phyloP scores from a whole-genome alignment of 495 filamentous ascomycete genomes.

The Sphaerosporella brunnea region DNA sequence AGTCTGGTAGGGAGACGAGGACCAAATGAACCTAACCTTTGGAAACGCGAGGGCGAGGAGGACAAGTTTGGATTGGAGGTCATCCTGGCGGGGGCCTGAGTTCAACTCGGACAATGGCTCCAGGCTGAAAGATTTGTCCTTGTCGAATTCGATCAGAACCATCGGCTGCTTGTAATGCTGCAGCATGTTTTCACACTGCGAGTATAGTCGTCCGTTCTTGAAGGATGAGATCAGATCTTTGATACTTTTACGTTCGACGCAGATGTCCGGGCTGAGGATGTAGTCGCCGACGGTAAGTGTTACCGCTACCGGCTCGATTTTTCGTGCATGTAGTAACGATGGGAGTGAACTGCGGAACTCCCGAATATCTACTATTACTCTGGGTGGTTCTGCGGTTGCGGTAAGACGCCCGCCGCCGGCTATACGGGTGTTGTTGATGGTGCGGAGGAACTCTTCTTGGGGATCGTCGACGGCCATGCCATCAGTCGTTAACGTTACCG shows the following conservation, averaged over 20 bases:
- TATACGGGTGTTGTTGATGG: slow-evolving; percentile 93
- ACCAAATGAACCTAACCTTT: slow-evolving; percentile 79
- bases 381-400: slow-evolving; percentile 78
- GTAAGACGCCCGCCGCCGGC: slow-evolving; percentile 78
- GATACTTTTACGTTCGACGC: slow-evolving; percentile 85
- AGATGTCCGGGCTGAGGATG: slow-evolving; percentile 74
- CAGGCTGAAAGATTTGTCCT: slow-evolving; percentile 90
- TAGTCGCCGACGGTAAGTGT: slow-evolving; percentile 96
- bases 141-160: slow-evolving; percentile 93
- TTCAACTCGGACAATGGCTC: slow-evolving; percentile 32
- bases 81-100: slow-evolving; percentile 27
- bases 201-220: slow-evolving; percentile 75
- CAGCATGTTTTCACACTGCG: slow-evolving; percentile 86
- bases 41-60: slow-evolving; percentile 88
- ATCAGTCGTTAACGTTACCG: slow-evolving; percentile 62
- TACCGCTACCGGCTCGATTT: slow-evolving; percentile 72
- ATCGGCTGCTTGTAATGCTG: slow-evolving; percentile 79
- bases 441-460: slow-evolving; percentile 83
- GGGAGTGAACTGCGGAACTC: slow-evolving; percentile 89
- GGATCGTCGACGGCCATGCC: slow-evolving; percentile 56
- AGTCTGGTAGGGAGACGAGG: slow-evolving; percentile 80
- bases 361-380: slow-evolving; percentile 72
- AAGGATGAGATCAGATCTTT: slow-evolving; percentile 81
- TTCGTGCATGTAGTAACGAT: slow-evolving; percentile 73
- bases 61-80: slow-evolving; percentile 82